Conservation (phyloP, 2,329 filamentous ascomycete genomes). For the Erysiphe pulchra region DNA sequence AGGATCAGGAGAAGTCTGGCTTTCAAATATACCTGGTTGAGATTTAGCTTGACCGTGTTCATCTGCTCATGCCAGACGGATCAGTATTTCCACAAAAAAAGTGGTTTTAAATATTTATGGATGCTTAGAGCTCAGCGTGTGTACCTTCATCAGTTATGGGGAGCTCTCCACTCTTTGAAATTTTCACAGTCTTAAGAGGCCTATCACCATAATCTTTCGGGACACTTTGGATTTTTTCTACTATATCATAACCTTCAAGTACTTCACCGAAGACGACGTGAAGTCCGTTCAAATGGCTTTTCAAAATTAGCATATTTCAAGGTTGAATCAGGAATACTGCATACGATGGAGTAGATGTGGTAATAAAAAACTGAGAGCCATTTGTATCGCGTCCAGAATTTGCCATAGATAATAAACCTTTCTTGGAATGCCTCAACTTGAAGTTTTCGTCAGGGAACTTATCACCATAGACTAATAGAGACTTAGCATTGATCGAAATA, state of each 20-base stretch:
- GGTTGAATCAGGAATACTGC: slow-evolving; percentile 7
- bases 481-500: slow-evolving; percentile 46
- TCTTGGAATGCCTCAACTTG: slow-evolving; percentile 35
- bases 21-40: slow-evolving; percentile 4
- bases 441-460: slow-evolving; percentile 34
- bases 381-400: slow-evolving; percentile 67
- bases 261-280: slow-evolving; percentile 82
- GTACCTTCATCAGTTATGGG: slow-evolving; percentile 77
- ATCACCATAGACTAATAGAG: slow-evolving; percentile 21
- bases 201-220: slow-evolving; percentile 39
- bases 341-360: slow-evolving; percentile 53
- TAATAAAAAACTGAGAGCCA: slow-evolving; percentile 94
- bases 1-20: too few species aligned
- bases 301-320: slow-evolving; percentile 4
- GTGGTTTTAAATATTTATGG: slow-evolving; percentile 5
- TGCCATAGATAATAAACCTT: slow-evolving; percentile 86
- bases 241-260: slow-evolving; percentile 59
- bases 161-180: slow-evolving; percentile 63
- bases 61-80: slow-evolving; percentile 10
- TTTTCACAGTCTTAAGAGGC: slow-evolving; percentile 44
- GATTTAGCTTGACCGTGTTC: slow-evolving; percentile 13
- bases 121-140: slow-evolving; percentile 57
- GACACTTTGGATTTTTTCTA: slow-evolving; percentile 53
- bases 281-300: slow-evolving; percentile 54
- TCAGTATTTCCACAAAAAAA: slow-evolving; percentile 11